Base-by-base conservation (phyloP, 805 yeast genomes). In the Schwanniomyces vanrijiae region DNA sequence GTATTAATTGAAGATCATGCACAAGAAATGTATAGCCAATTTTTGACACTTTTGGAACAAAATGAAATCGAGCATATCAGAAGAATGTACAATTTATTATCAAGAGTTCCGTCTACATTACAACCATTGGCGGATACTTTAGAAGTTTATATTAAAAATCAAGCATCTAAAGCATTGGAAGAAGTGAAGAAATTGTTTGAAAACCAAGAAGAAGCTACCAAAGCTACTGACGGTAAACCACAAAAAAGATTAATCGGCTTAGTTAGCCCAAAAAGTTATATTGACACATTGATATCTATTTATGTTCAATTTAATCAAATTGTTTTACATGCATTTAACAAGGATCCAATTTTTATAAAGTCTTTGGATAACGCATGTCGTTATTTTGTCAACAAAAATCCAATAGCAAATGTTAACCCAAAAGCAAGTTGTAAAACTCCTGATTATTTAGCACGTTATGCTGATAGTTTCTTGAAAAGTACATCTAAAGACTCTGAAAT, bases 361-460 rank as follows among this genome's bases (percentile, higher is more conserved):
- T 89, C 97, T 0, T 77, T 94, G 54, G 98, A 94, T 62, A 82
- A 80, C 54, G 97, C 97, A 1, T 92, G 96, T 56, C 83, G 87
- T 49, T 75, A 80, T 31, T 91, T 86, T 58, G 89, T 95, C 58
- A 94, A 94, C 68, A 76, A 73, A 46, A 94, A 95, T 60, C 73
- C 81, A 14, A 84, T 90, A 63, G 96, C 97, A 24, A 78, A 83
- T 7, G 83, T 87, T 20, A 75, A 76, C 3, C 73, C 82, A 13
- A 78, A 79, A 54, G 65, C 81, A 0, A 63, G 67, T 38, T 87
- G 96, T n/a, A 84, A 79, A 59, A 90, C 98, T 0, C 96, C 98
- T 0, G 98, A 95, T 57, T 76, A 88, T 55, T 76, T 95, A 56
- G 97, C 98, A 5, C 84, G 84, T 62, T 94, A 90, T 64, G 82